phyloP scores from a whole-genome alignment of 164 flowering plant species.

The Stephania cephalantha region DNA sequence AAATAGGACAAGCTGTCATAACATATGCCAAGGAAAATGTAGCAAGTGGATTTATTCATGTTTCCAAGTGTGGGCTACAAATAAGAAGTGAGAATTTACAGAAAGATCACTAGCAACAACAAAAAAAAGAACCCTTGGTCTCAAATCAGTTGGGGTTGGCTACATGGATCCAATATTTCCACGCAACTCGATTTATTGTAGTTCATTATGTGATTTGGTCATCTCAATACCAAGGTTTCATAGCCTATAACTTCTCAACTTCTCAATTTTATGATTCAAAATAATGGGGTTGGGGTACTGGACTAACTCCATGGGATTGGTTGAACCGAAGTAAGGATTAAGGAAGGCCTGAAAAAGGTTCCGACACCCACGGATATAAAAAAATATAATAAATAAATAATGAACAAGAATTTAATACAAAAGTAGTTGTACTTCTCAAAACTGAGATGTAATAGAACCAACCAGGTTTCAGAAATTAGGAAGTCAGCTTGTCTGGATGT shows the following conservation, averaged over 20 bases:
- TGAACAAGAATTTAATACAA: no score
- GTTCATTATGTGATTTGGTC: no score
- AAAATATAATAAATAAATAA: not conserved
- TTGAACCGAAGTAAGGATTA: not conserved
- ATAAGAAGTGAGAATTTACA: not conserved
- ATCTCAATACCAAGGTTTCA: no score
- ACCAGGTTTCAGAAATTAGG: not conserved
- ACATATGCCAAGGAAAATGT: not conserved
- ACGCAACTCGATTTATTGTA: no score
- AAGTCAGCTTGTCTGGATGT: not conserved
- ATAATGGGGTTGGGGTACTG: no score
- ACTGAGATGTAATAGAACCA: not conserved
- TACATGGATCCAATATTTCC: no score
- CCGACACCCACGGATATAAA: no score
- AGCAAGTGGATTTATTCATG: not conserved
- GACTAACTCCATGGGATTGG: not conserved
- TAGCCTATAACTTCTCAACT: not conserved
- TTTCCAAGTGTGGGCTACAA: not conserved
- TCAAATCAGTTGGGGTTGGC: not conserved
- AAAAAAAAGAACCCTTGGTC: not conserved
- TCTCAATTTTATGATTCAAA: not conserved
- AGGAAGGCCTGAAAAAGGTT: not conserved
- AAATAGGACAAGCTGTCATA: not conserved
- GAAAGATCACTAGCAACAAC: not conserved
- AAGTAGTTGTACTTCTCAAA: not conserved